Evolutionary conservation across 345 rosid genomes (phyloP).

Genomic region (Murraya koenigii): DNA sequence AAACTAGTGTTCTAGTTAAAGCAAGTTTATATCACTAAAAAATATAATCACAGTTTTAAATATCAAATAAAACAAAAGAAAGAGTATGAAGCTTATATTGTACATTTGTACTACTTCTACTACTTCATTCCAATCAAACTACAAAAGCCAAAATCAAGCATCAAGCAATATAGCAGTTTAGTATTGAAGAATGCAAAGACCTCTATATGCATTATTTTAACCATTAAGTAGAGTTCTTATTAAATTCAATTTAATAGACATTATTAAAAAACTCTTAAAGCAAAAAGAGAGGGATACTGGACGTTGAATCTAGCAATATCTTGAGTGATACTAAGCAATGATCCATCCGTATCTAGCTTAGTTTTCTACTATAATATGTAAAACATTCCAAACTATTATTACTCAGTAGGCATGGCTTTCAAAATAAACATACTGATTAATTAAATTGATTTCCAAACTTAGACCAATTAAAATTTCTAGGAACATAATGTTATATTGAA

Average conservation of each 20-base stretch:
- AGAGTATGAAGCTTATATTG: too few relatives aligned
- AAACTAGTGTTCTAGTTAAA: too few relatives aligned
- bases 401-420: slow-evolving; percentile 1
- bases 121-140: too few relatives aligned
- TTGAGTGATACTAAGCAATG: slow-evolving; percentile 97
- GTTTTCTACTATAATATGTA: slow-evolving; percentile 64
- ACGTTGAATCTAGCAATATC: slow-evolving; percentile 97
- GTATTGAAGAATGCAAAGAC: too few relatives aligned
- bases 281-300: not conserved
- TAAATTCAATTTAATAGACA: too few relatives aligned
- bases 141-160: too few relatives aligned
- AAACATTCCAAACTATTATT: slow-evolving; percentile 23
- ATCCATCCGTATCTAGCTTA: slow-evolving; percentile 89
- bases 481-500: not conserved
- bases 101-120: too few relatives aligned
- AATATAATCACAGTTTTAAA: not conserved
- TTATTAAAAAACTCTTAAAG: too few relatives aligned
- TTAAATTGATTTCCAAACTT: slow-evolving; percentile 2
- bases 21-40: not conserved
- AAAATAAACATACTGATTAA: slow-evolving; percentile 2
- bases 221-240: too few relatives aligned
- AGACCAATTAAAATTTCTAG: not conserved
- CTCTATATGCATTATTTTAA: too few relatives aligned
- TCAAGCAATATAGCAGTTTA: too few relatives aligned
- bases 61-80: too few relatives aligned